These are phyloP conservation scores for Rosa chinensis DNA, from an alignment of 306 rosid species.

Conservation along the genomic window DNA sequence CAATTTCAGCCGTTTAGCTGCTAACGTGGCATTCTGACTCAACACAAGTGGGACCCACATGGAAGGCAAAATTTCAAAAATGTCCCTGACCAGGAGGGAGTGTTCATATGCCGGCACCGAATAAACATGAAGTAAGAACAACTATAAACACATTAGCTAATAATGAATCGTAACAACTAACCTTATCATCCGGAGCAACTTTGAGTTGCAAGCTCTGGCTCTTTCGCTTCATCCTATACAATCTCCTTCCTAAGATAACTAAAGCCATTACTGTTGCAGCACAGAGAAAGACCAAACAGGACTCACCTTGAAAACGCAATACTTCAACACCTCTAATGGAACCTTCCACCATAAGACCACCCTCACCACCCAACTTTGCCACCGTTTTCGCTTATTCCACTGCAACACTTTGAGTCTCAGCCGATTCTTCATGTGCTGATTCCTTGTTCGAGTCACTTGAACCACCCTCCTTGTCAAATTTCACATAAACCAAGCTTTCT, in stretches of 20 bases:
- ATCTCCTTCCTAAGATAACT: constrained; percentile 63
- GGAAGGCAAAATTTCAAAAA: no score
- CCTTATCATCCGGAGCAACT: constrained; percentile 91
- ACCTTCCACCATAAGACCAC: constrained; percentile 87
- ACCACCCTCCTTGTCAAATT: no score
- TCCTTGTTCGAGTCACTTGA: constrained; percentile 29
- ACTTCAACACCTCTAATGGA: constrained; percentile 75
- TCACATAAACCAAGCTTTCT: constrained; percentile 25
- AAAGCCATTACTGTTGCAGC: constrained; percentile 76
- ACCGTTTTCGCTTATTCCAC: constrained; percentile 31
- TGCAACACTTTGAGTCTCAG: constrained; percentile 26
- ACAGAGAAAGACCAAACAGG: constrained; percentile 82
- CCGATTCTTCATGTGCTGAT: constrained; percentile 22
- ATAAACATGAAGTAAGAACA: background rate
- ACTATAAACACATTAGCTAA: background rate
- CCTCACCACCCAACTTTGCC: constrained; percentile 29
- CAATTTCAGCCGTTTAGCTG: no score
- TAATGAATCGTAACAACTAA: constrained; percentile 27
- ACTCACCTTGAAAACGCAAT: constrained; percentile 57
- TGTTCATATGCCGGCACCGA: no score
- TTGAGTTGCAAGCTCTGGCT: constrained; percentile 73
- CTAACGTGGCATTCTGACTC: no score
- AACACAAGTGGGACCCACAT: no score
- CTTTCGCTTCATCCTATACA: constrained; percentile 75
- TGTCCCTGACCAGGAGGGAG: no score